Evolutionary conservation across 106 monocot species (phyloP), one percentile per base, ranked within the genome.

Genomic region (Narthecium ossifragum): DNA sequence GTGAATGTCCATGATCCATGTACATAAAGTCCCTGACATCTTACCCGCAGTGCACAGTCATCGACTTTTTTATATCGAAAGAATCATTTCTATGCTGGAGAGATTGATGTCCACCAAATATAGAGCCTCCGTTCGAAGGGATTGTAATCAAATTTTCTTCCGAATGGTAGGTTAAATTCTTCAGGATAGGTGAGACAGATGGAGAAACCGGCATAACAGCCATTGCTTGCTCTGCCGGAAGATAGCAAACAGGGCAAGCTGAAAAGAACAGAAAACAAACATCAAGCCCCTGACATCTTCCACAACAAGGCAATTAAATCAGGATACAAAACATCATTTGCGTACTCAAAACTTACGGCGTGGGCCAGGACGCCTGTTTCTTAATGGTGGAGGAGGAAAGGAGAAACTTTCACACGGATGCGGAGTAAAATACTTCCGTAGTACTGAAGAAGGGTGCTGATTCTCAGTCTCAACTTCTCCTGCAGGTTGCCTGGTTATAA

Each of bases 211-310:
- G 90, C 78, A 90, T 90, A 31, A 78, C 60, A 14, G 68, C 59
- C 51, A 75, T 51, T 12, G 89, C 90, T 49, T 83, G 83, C 66
- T 94, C 83, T 29, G 73, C 70, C 52, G 94, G 78, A 6, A 80
- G 67, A 62, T 90, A 94, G 60, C 94, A 94, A 26, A 94, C 94
- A 56, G 66, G 72, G 28, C 90, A 94, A 50, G 90, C 94, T 94
- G 57, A 52, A 78, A 53, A 49, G 29, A 59, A n/a, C n/a, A n/a
- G n/a, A n/a, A n/a, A n/a, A n/a, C n/a, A n/a, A n/a, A n/a, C n/a
- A n/a, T n/a, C n/a, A n/a, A n/a, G n/a, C n/a, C n/a, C n/a, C n/a
- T n/a, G n/a, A n/a, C n/a, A n/a, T n/a, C n/a, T n/a, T n/a, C n/a
- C n/a, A n/a, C n/a, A n/a, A n/a, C n/a, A n/a, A n/a, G n/a, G n/a